Conservation (phyloP, 148 eudicot species). For the Diospyros lotus region DNA sequence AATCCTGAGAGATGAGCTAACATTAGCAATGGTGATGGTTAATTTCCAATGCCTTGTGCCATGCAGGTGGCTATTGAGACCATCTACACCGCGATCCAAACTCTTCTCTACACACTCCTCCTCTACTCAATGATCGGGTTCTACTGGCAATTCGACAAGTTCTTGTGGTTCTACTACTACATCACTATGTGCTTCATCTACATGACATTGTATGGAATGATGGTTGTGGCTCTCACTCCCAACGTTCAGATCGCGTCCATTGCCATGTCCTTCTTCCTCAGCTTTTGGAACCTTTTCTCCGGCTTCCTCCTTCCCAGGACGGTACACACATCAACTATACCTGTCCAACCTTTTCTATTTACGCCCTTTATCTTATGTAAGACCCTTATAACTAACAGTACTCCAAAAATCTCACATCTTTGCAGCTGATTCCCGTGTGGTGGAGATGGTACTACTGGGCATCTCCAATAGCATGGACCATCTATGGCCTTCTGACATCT, state of each 20-base stretch:
- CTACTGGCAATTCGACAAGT: slow-evolving; percentile 7
- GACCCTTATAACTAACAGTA: neutral
- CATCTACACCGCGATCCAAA: slow-evolving; percentile 12
- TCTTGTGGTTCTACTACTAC: slow-evolving; percentile 13
- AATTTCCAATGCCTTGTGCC: neutral
- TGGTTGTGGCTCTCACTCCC: slow-evolving; percentile 19
- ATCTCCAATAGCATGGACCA: slow-evolving; percentile 15
- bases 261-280: slow-evolving; percentile 18
- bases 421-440: slow-evolving; percentile 16
- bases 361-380: neutral
- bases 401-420: neutral
- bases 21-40: neutral
- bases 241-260: slow-evolving; percentile 13
- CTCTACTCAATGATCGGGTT: slow-evolving; percentile 17
- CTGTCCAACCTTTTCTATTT: neutral
- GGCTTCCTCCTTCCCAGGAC: slow-evolving; percentile 10
- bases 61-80: slow-evolving; percentile 13
- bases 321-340: neutral
- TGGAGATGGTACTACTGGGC: slow-evolving; percentile 22
- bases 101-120: slow-evolving; percentile 6
- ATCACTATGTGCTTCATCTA: slow-evolving; percentile 13
- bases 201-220: slow-evolving; percentile 16
- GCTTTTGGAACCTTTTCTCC: slow-evolving; percentile 17
- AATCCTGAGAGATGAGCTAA: neutral
- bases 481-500: slow-evolving; percentile 12